Conservation (phyloP, 345 rosid genomes). For the Dimocarpus longan region DNA sequence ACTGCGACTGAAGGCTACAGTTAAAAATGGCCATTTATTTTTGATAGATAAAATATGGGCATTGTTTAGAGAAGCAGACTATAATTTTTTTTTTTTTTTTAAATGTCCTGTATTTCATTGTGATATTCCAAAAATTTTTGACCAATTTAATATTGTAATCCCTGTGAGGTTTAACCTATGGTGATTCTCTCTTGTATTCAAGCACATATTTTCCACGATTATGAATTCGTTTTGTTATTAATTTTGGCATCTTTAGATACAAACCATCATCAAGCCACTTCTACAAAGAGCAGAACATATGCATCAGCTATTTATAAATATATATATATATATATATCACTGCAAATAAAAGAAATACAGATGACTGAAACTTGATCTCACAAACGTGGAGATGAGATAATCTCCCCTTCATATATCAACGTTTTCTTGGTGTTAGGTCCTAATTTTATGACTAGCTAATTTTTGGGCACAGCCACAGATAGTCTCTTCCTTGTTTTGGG, state of each 20-base stretch:
- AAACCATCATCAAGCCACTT: too few relatives aligned
- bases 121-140: neutral
- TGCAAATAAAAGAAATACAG: neutral
- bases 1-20: too few relatives aligned
- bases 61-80: neutral
- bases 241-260: neutral
- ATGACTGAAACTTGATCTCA: neutral
- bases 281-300: neutral
- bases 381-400: conserved; percentile 9
- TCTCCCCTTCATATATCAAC: neutral
- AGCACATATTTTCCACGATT: neutral
- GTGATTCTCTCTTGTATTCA: neutral
- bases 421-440: neutral
- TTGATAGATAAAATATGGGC: too few relatives aligned
- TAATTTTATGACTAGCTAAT: neutral
- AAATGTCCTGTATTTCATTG: too few relatives aligned
- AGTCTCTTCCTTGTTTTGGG: neutral
- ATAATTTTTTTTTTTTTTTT: too few relatives aligned
- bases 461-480: neutral
- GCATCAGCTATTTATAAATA: neutral
- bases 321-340: neutral
- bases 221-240: too few relatives aligned
- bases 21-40: too few relatives aligned
- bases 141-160: neutral
- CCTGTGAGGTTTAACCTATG: neutral